A percentile compares a stretch with the other conserved stretches of the same genome.
phyloP scores from a whole-genome alignment of 768 basidiomycete genomes.

The Boletales sp. region DNA sequence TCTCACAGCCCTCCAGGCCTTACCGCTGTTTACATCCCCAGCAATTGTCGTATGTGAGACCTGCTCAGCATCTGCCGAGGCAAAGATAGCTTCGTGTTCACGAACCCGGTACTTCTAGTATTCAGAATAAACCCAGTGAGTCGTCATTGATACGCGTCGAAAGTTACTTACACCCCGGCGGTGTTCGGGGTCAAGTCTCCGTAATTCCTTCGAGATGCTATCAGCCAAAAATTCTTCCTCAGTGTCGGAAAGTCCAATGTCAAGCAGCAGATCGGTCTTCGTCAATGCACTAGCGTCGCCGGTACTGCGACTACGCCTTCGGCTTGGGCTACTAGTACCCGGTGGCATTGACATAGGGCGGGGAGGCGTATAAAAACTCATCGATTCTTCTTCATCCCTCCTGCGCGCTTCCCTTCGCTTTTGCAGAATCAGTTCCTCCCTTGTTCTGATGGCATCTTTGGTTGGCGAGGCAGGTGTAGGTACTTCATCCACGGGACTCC shows the following conservation, averaged over 20 bases:
- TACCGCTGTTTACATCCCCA: conserved; percentile 78
- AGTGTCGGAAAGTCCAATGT: conserved; percentile 36
- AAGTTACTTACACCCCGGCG: conserved; percentile 21
- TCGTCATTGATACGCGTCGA: not conserved
- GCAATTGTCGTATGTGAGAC: conserved; percentile 68
- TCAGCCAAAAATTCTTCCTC: conserved; percentile 58
- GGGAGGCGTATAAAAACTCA: conserved; percentile 33
- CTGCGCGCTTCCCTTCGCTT: conserved; percentile 62
- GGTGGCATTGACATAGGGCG: conserved; percentile 23
- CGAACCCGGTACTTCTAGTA: conserved; percentile 76
- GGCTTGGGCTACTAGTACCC: conserved; percentile 46
- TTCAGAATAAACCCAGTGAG: conserved; percentile 5
- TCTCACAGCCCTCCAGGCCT: conserved; percentile 84
- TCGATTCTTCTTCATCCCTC: conserved; percentile 46
- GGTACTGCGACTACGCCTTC: conserved; percentile 74
- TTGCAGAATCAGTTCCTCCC: conserved; percentile 69
- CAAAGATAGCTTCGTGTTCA: conserved; percentile 79
- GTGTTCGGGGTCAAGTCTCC: conserved; percentile 44
- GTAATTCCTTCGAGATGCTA: conserved; percentile 71
- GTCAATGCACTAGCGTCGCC: conserved; percentile 59
- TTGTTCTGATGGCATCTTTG: conserved; percentile 62
- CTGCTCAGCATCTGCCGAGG: conserved; percentile 68
- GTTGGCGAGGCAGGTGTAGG: conserved; percentile 46
- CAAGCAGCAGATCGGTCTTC: conserved; percentile 33
- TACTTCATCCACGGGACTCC: conserved; percentile 29